Evolutionary conservation across 805 yeast species (phyloP), one percentile per base, ranked within the genome.

Genomic region (Wickerhamiella slavikovae): DNA sequence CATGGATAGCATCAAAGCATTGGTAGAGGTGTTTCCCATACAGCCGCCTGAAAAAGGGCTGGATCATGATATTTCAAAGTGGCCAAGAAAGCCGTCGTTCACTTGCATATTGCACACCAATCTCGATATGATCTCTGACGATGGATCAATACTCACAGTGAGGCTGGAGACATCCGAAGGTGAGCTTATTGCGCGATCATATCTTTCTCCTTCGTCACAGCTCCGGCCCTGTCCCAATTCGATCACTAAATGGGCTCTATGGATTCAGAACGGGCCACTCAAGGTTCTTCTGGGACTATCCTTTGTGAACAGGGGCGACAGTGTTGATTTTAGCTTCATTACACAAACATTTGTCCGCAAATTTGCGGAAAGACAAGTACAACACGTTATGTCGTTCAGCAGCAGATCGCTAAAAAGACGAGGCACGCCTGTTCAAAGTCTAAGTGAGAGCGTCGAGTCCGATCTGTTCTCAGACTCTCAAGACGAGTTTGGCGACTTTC

Each of bases 201-300:
- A 47, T 4, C 57, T 52, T 32, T 40, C 39, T 17, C 31, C 40
- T 2, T 43, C 36, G 12, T 35, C 34, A 11, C 56, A 50, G 15
- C 43, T 58, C 2, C 42, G 34, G 19, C 42, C 46, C 15, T 57
- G 49, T 3, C 24, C 35, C 10, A 53, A 48, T 35, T 50, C 54
- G 17, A 38, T 50, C 5, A 39, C 54, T 24, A 46, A 48, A 25
- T 61, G 50, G 36, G 55, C 55, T 15, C 42, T 60, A 4, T 31
- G 54, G 5, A 44, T 56, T 18, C 19, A 19, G 10, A 47, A 49
- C 26, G 42, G 42, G 12, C 44, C 33, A 3, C 37, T 47, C 32
- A 44, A 43, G n/a, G 52, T 61, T 9, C 54, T 52, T 15, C 39
- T 60, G n/a, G 65, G 66, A 4, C 36, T 60, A 30, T 54, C 55